Conservation (phyloP, 768 basidiomycete genomes). For the Leucosporidium yakuticum region DNA sequence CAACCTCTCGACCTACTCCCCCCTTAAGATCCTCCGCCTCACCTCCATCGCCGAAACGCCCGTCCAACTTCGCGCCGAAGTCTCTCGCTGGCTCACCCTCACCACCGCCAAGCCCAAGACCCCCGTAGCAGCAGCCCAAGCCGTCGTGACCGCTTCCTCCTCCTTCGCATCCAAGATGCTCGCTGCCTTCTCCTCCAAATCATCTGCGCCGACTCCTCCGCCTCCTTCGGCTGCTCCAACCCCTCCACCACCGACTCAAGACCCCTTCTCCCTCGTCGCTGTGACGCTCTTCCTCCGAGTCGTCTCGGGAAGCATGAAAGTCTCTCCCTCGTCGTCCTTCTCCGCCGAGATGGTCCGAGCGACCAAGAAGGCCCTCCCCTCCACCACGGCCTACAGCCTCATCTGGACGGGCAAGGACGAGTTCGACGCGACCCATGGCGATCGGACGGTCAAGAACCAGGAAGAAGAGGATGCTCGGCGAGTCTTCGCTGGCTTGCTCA, state of each 20-base stretch:
- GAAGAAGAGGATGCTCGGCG: constrained; percentile 20
- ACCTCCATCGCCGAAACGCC: constrained; percentile 46
- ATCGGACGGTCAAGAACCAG: not conserved
- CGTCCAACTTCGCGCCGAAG: constrained; percentile 69
- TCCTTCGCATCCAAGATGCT: constrained; percentile 43
- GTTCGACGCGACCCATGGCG: constrained; percentile 21
- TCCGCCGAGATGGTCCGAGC: constrained; percentile 71
- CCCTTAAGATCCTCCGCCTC: constrained; percentile 20
- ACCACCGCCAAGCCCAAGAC: constrained; percentile 51
- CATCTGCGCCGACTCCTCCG: constrained; percentile 7
- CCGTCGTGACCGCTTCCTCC: constrained; percentile 38
- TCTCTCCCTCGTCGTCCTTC: constrained; percentile 42
- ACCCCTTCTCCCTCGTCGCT: constrained; percentile 39
- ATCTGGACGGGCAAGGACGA: constrained; percentile 55
- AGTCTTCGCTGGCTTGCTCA: constrained; percentile 33
- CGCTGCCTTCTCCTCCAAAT: constrained; percentile 43
- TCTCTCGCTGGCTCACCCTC: constrained; percentile 70
- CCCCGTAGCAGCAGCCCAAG: constrained; percentile 46
- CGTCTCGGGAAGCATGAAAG: constrained; percentile 43
- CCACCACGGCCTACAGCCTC: constrained; percentile 65
- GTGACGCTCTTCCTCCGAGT: constrained; percentile 40
- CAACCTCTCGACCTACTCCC: constrained; percentile 12
- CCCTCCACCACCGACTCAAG: not conserved
- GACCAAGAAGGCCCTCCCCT: constrained; percentile 90
- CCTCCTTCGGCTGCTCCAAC: constrained; percentile 17